Percentiles rank a stretch among this genome's conserved stretches.
These are phyloP conservation scores for Fusarium duplospermum DNA, from an alignment of 2,329 filamentous ascomycete species.

Conservation along the genomic window DNA sequence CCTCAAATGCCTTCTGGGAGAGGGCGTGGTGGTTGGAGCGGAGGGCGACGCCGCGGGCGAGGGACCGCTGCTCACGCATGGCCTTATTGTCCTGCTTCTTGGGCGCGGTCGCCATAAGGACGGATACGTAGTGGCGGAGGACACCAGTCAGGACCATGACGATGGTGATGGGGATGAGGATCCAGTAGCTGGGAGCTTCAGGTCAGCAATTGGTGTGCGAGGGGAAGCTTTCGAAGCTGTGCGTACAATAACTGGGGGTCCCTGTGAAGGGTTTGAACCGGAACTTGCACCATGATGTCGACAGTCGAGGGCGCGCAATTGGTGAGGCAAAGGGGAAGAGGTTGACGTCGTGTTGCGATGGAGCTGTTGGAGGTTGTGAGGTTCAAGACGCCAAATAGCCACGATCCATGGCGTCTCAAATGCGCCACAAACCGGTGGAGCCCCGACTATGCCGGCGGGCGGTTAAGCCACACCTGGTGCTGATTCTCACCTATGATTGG, in stretches of 20 bases:
- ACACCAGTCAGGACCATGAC: constrained; percentile 98
- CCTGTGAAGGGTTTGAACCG: constrained; percentile 95
- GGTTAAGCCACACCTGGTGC: constrained; percentile 22
- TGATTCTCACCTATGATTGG: constrained; percentile 3
- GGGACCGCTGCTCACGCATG: constrained; percentile 86
- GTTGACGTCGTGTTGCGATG: constrained; percentile 28
- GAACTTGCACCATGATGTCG: constrained; percentile 79
- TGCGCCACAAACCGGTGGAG: constrained; percentile 33
- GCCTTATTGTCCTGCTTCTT: constrained; percentile 82
- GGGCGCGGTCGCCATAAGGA: constrained; percentile 86
- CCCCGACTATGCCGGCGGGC: neutral
- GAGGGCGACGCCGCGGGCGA: constrained; percentile 86
- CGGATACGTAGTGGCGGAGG: constrained; percentile 93
- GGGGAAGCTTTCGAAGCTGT: constrained; percentile 6
- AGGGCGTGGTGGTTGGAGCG: constrained; percentile 86
- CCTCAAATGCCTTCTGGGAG: constrained; percentile 79
- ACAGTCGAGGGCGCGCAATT: constrained; percentile 19
- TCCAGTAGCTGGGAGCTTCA: constrained; percentile 84
- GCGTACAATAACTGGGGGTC: constrained; percentile 97
- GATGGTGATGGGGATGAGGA: constrained; percentile 94
- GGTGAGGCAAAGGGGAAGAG: constrained; percentile 1
- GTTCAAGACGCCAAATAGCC: constrained; percentile 36
- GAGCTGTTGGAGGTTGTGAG: constrained; percentile 27
- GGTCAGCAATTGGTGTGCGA: constrained; percentile 29
- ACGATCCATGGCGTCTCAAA: constrained; percentile 24